Base-by-base conservation (phyloP, 345 rosid species). In the Hypericum androsaemum region DNA sequence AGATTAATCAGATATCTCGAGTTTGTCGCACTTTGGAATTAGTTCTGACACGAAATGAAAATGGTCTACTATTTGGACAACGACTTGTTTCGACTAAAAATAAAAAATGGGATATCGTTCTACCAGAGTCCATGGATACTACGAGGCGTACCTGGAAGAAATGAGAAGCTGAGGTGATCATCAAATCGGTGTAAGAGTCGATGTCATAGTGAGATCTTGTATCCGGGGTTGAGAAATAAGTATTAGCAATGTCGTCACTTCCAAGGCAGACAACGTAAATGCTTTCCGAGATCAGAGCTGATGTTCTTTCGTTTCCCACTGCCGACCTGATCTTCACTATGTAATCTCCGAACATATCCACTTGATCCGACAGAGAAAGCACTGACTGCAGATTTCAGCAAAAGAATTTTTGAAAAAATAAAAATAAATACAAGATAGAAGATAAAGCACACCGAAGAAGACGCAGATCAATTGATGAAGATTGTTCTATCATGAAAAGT, bases 111-210 rank as follows among this genome's bases (percentile, higher is more conserved):
- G n/a, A n/a, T n/a, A n/a, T n/a, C n/a, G n/a, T n/a, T 43, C 46
- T 14, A 43, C 46, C 47, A 6, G 36, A 32, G 16, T 35, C 43
- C 15, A 13, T 43, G 51, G 44, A 12, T 54, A 2, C n/a, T n/a
- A n/a, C n/a, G n/a, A n/a, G n/a, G n/a, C n/a, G n/a, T 62, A 71
- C 77, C 66, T 46, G 40, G 10, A 52, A 5, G 39, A 72, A 68
- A 6, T 10, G 37, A 0, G 54, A 60, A 48, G 77, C 77, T 0
- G 39, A 64, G 12, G 7, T 8, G 4, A 40, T 58, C 47, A 72
- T 7, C 12, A 64, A 37, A 58, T 67, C 70, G 12, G 64, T 55
- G 42, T 64, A 72, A 7, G 70, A 43, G 7, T 57, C 6, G 12
- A 64, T 15, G 11, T 68, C 41, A 7, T 57, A 58, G 22, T 14